These are phyloP conservation scores for Mrakia blollopis DNA, from an alignment of 768 basidiomycete species.

Conservation along the genomic window DNA sequence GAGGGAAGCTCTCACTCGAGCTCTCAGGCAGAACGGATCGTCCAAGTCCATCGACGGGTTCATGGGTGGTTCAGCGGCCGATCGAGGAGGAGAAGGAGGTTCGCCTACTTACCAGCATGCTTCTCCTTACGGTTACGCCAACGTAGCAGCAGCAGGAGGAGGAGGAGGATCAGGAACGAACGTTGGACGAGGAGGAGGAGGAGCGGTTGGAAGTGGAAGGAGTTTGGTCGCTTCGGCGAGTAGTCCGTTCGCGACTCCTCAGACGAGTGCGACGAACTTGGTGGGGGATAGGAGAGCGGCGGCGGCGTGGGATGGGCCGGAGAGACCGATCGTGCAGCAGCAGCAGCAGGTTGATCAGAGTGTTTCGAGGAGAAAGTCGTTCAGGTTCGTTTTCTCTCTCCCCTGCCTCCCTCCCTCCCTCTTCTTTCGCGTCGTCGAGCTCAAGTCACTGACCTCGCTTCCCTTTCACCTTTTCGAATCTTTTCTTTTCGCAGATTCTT, in stretches of 20 bases:
- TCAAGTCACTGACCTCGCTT: background rate
- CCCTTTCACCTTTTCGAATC: background rate
- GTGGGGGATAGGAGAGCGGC: conserved; percentile 11
- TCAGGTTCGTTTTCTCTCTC: conserved; percentile 26
- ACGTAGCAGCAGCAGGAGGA: background rate
- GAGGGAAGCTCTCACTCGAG: conserved; percentile 75
- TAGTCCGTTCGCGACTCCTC: conserved; percentile 21
- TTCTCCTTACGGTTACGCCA: background rate
- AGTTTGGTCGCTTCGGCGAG: background rate
- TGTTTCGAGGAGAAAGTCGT: conserved; percentile 17
- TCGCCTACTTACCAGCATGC: background rate
- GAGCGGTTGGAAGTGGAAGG: background rate
- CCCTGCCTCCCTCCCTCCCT: too few relatives aligned
- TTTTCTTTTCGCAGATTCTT: background rate
- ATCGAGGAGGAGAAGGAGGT: background rate
- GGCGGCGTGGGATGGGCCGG: conserved; percentile 22
- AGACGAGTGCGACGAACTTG: conserved; percentile 19
- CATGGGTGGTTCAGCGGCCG: background rate
- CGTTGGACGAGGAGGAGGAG: background rate
- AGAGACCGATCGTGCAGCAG: background rate
- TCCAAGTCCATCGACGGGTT: conserved; percentile 22
- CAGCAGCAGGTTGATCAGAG: background rate
- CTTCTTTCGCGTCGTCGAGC: background rate
- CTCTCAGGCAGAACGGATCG: conserved; percentile 47
- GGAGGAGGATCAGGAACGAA: background rate